Conservation (phyloP, 345 rosid genomes). For the Hibiscus mutabilis region DNA sequence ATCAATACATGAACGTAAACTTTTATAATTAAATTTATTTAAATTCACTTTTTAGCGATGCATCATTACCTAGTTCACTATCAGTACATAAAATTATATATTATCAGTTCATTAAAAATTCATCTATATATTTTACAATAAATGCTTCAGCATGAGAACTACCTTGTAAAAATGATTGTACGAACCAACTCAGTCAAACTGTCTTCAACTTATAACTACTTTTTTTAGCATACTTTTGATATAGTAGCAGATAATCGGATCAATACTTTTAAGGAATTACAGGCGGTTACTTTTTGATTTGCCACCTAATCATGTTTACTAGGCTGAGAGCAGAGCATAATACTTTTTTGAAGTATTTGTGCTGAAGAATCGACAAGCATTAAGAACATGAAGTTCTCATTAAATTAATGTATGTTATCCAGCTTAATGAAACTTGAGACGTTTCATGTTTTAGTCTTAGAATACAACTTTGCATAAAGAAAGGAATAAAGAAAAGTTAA, state of each 20-base stretch:
- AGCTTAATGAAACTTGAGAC: background rate
- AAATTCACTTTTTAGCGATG: no score
- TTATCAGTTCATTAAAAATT: no score
- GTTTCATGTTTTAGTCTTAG: slow-evolving; percentile 1
- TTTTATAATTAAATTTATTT: no score
- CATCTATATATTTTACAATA: no score
- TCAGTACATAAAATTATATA: no score
- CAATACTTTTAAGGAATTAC: background rate
- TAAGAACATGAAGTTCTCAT: background rate
- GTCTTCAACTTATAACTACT: background rate
- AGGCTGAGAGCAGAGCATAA: background rate
- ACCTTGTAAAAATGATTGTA: no score
- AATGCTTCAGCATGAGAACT: no score
- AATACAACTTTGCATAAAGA: slow-evolving; percentile 25
- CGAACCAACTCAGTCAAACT: background rate
- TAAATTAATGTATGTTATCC: background rate
- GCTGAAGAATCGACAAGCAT: background rate
- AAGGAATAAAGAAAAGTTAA: background rate
- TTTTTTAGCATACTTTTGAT: no score
- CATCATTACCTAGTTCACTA: no score
- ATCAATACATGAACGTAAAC: no score
- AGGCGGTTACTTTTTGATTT: background rate
- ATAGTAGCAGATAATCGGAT: background rate
- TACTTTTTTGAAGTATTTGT: background rate
- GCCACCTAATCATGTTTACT: background rate